Evolutionary conservation across 805 yeast genomes (phyloP), one percentile per base, ranked within the genome.

Genomic region (Ogataea paraovalis): DNA sequence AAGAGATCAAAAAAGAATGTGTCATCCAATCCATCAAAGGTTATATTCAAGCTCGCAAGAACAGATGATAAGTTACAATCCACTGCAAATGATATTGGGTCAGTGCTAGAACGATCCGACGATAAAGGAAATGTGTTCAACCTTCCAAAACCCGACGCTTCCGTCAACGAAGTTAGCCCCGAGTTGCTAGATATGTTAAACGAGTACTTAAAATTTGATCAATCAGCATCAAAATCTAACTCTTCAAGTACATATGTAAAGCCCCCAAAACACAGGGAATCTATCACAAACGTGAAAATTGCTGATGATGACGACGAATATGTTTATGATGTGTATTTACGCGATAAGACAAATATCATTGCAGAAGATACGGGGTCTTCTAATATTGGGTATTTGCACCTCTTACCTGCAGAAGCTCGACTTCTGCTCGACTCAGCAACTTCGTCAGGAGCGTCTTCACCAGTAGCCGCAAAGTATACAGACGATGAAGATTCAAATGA

Each of bases 401-500:
- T 76, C 54, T 76, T 74, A 53, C 87, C 82, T 38, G 86, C 80
- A 30, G 78, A 54, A 44, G 51, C 48, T 25, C 59, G 48, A 53
- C 61, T 61, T 19, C n/a, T 37, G 23, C 39, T 37, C 7, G 39
- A 37, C 20, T 37, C 39, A 10, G 39, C 16, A 21, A 20, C 39
- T 22, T 20, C 23, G 16, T 37, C 39, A 9, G 25, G 13, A 12
- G 27, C 39, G 13, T 37, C 39, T 13, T 37, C 41, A 4, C 41
- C 41, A n/a, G 28, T 19, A 2, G 41, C 30, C 10, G 16, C 20
- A n/a, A 39, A 39, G 22, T 41, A 46, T 19, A 59, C 88, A 0
- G 94, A 85, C 54, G 89, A 87, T 57, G 92, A 86, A 52, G 95
- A 87, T 60, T 85, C 94, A 0, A 87, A 87, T 60, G 96, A 96